Conservation (phyloP, 2,329 filamentous ascomycete genomes). For the Leptographium wingfieldii region DNA sequence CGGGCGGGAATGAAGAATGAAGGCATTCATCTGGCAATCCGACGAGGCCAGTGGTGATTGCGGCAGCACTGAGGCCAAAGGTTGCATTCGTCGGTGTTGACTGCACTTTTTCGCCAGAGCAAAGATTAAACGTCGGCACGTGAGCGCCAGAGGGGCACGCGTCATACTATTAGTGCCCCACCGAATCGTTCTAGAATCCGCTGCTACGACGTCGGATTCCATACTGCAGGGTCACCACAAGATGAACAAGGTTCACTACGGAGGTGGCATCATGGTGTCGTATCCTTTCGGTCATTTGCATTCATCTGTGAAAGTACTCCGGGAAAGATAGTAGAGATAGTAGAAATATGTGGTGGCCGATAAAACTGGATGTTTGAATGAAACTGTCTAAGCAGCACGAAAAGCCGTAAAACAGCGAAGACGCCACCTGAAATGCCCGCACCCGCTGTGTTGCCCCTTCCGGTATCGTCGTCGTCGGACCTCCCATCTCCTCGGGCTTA, state of each 20-base stretch:
- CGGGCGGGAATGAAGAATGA: conserved; percentile 33
- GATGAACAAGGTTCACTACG: neutral
- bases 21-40: conserved; percentile 20
- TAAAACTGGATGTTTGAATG: neutral
- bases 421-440: conserved; percentile 1
- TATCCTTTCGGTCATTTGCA: too few relatives aligned
- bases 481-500: neutral
- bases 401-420: neutral
- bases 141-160: neutral
- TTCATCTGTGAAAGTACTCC: neutral
- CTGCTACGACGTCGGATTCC: too few relatives aligned
- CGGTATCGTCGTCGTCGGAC: neutral
- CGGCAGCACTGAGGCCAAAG: neutral
- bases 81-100: neutral
- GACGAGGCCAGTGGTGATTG: neutral
- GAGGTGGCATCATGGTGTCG: neutral
- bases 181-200: neutral
- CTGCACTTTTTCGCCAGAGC: neutral
- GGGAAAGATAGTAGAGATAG: neutral
- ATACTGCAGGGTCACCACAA: neutral
- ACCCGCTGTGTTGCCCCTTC: neutral
- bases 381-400: neutral
- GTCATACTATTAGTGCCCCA: neutral
- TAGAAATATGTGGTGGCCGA: neutral
- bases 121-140: neutral